phyloP scores from a whole-genome alignment of 2,329 filamentous ascomycete species.

The Beauveria asiatica region DNA sequence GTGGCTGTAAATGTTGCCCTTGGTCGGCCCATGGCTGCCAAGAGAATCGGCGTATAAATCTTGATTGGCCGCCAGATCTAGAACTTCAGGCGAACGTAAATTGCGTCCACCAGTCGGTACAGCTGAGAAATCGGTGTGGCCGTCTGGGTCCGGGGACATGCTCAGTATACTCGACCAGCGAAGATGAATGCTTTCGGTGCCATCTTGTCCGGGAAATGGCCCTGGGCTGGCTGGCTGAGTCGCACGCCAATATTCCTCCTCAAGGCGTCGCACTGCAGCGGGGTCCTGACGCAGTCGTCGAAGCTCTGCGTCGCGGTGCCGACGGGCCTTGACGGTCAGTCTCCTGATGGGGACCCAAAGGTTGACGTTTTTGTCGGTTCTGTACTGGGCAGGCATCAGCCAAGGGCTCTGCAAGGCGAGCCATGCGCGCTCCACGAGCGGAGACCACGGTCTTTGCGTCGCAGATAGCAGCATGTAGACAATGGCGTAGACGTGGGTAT shows the following conservation, averaged over 20 bases:
- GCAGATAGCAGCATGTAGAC: slow-evolving; percentile 47
- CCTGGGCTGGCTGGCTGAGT: slow-evolving; percentile 23
- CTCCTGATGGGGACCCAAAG: slow-evolving; percentile 34
- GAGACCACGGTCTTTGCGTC: slow-evolving; percentile 36
- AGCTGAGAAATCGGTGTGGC: neutral
- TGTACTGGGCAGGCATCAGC: slow-evolving; percentile 28
- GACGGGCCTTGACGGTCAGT: slow-evolving; percentile 29
- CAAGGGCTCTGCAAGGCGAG: slow-evolving; percentile 35
- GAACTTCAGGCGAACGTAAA: too few relatives aligned
- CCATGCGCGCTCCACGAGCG: slow-evolving; percentile 40
- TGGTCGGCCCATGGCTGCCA: neutral
- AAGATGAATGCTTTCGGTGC: slow-evolving; percentile 20
- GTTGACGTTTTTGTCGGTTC: slow-evolving; percentile 20
- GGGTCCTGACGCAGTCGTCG: slow-evolving; percentile 22
- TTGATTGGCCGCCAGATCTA: neutral
- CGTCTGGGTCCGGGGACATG: neutral
- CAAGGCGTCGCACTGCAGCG: slow-evolving; percentile 19
- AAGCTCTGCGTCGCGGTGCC: slow-evolving; percentile 29
- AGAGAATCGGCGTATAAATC: neutral
- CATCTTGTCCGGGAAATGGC: slow-evolving; percentile 17
- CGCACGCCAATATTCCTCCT: slow-evolving; percentile 20
- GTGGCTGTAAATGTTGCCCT: neutral
- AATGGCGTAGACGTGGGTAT: slow-evolving; percentile 51
- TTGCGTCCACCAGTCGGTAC: neutral
- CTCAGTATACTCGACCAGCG: slow-evolving; percentile 24